Base-by-base conservation (phyloP, 78 protist genomes). In the Dictyostelium purpureum region DNA sequence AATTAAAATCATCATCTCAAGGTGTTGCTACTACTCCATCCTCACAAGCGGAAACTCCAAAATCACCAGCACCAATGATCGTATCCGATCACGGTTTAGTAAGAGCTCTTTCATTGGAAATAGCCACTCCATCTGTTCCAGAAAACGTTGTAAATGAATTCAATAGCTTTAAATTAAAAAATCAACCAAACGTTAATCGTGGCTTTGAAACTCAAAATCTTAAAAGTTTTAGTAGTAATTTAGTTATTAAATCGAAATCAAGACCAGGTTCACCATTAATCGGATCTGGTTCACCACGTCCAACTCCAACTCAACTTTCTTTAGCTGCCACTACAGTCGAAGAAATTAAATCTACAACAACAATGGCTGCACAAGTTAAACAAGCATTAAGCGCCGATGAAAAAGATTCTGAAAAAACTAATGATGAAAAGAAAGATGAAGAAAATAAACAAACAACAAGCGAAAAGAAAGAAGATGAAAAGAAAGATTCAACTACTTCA, bases 221-320 rank as follows among this genome's bases (percentile, higher is more conserved):
- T 6, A 85, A 85, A 63, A 73, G 43, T 40, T 85, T 85, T 61
- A 40, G 66, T 38, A 45, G 59, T 52, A 77, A 56, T 28, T 59
- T 63, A 1, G 40, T 31, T 12, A 63, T 45, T 45, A 40, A 52
- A 51, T 51, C 81, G 35, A 75, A 66, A 35, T 85, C 92, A 6
- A 70, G 80, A 56, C 92, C 92, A 24, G 57, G 77, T 9, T 85
- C 92, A 45, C 92, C 92, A 14, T 57, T 73, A 14, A 61, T 85
- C 26, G 82, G 92, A 6, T 67, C 92, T 18, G 51, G 75, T 42
- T 83, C 90, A 42, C 90, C 90, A 52, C 26, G 81, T 24, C 90
- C 54, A 18, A n/a, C 80, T 31, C 70, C 65, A 47, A 26, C 90
- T 37, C 28, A 63, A 45, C 31, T 83, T 9, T 67, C 90, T 11